These are phyloP conservation scores for Ophiocordyceps camponoti-rufipedis DNA, from an alignment of 2,329 filamentous ascomycete genomes.

Conservation along the genomic window DNA sequence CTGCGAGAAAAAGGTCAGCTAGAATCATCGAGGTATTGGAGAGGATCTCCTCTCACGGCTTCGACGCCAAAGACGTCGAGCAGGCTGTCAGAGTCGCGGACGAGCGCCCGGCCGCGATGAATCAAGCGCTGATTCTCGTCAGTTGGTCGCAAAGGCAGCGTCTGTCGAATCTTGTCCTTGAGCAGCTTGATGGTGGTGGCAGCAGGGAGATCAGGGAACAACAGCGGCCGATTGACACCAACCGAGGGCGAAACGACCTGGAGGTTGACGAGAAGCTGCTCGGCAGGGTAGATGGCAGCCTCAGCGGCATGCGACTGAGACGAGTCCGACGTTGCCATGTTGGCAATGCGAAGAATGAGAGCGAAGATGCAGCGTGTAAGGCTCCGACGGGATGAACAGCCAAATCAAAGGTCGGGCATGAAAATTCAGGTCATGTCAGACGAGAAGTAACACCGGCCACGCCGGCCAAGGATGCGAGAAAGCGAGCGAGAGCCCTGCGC, in stretches of 20 bases:
- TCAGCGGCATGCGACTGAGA: conserved; percentile 6
- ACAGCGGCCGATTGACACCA: conserved; percentile 30
- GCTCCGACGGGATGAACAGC: background rate
- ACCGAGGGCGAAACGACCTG: conserved; percentile 41
- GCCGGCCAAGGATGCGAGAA: background rate
- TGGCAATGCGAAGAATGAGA: background rate
- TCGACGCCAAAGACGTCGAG: conserved; percentile 37
- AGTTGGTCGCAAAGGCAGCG: conserved; percentile 27
- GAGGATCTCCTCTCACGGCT: conserved; percentile 19
- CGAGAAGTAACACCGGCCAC: conserved; percentile 1
- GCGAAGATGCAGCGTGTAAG: background rate
- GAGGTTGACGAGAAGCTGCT: conserved; percentile 29
- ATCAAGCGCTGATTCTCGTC: conserved; percentile 42
- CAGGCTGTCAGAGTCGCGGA: conserved; percentile 35
- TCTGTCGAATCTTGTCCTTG: conserved; percentile 38
- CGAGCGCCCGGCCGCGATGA: conserved; percentile 37
- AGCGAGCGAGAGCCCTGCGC: background rate
- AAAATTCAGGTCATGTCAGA: conserved; percentile 5
- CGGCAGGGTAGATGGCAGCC: conserved; percentile 3
- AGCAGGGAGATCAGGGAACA: conserved; percentile 27
- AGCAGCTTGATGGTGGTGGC: conserved; percentile 36
- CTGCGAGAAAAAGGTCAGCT: conserved; percentile 9
- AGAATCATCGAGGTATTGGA: background rate
- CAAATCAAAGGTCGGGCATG: conserved; percentile 1
- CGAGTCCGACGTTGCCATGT: conserved; percentile 20